phyloP scores from a whole-genome alignment of 345 rosid genomes.

The Tarenaya hassleriana region DNA sequence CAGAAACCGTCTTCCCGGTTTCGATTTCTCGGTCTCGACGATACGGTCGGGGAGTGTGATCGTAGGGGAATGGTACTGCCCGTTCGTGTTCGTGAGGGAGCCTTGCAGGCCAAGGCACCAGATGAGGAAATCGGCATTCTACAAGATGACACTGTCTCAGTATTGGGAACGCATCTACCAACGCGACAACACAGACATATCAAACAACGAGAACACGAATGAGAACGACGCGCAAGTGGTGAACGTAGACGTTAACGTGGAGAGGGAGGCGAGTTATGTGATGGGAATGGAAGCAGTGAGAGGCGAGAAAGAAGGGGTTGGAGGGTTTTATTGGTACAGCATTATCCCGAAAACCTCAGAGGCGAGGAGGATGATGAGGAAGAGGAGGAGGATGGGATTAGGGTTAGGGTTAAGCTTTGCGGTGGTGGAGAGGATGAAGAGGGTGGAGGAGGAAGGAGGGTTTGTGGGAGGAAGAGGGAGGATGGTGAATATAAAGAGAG shows the following conservation, averaged over 20 bases:
- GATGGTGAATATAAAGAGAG: conserved; percentile 47
- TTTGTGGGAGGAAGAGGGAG: conserved; percentile 45
- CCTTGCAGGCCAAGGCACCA: conserved; percentile 32
- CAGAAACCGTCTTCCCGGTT: conserved; percentile 45
- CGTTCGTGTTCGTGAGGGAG: conserved; percentile 60
- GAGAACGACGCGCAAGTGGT: conserved; percentile 23
- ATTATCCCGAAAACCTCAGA: conserved; percentile 1
- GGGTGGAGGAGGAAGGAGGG: conserved; percentile 64
- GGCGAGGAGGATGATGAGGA: conserved; percentile 15
- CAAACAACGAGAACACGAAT: conserved; percentile 4
- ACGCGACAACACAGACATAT: conserved; percentile 26
- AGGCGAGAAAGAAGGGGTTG: conserved; percentile 27
- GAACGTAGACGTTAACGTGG: conserved; percentile 30
- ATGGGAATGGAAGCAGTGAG: conserved; percentile 41
- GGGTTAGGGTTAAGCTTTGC: conserved; percentile 50
- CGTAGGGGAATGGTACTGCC: conserved; percentile 80
- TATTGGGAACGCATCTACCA: conserved; percentile 59
- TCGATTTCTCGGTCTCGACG: conserved; percentile 34
- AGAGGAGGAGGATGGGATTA: conserved; percentile 20
- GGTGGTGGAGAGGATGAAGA: conserved; percentile 64
- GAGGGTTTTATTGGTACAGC: conserved; percentile 54
- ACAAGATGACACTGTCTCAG: conserved; percentile 57
- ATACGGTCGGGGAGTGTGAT: conserved; percentile 33
- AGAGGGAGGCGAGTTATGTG: conserved; percentile 38
- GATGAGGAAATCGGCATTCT: conserved; percentile 52